phyloP scores from a whole-genome alignment of 768 basidiomycete genomes.

The Trametes sanguinea region DNA sequence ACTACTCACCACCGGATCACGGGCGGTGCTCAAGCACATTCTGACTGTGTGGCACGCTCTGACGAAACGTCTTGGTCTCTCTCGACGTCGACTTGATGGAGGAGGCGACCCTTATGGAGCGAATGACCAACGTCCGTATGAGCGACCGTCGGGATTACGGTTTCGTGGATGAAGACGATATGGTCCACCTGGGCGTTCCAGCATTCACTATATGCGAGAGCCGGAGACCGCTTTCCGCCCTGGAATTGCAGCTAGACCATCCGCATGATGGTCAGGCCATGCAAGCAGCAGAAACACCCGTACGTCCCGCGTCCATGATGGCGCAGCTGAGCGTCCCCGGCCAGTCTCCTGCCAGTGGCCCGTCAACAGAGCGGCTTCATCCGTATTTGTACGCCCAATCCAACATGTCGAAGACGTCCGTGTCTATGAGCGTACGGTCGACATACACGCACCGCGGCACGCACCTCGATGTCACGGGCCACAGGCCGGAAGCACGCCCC shows the following conservation, averaged over 20 bases:
- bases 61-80: background rate
- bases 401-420: slow-evolving; percentile 11
- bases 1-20: background rate
- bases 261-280: slow-evolving; percentile 5
- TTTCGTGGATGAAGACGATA: background rate
- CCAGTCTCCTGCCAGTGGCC: slow-evolving; percentile 2
- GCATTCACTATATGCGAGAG: slow-evolving; percentile 16
- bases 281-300: slow-evolving; percentile 12
- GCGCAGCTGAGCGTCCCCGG: slow-evolving; percentile 5
- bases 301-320: slow-evolving; percentile 16
- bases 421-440: slow-evolving; percentile 7
- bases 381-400: slow-evolving; percentile 9
- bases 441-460: background rate
- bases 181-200: background rate
- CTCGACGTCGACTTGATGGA: background rate
- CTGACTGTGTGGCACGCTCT: slow-evolving; percentile 11
- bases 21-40: background rate
- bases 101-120: background rate
- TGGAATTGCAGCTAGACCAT: slow-evolving; percentile 13
- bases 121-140: no score
- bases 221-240: slow-evolving; percentile 17
- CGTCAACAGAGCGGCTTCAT: slow-evolving; percentile 3
- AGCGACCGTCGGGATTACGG: no score
- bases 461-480: background rate
- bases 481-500: slow-evolving; percentile 13